These are phyloP conservation scores for Oryza australiensis DNA, from an alignment of 176 grass and related monocot genomes.

Conservation along the genomic window DNA sequence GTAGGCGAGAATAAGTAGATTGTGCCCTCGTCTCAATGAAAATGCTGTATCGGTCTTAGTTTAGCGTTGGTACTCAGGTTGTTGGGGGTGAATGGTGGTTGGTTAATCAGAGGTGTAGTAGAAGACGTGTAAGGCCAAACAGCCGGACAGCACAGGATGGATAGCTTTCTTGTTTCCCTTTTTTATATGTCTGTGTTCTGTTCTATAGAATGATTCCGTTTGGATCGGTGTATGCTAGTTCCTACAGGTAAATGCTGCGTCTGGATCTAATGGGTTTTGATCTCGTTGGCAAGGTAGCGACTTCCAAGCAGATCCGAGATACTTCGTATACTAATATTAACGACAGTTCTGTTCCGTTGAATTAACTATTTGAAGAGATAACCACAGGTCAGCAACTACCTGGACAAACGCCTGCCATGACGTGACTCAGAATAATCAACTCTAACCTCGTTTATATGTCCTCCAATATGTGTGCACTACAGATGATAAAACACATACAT, in stretches of 20 bases:
- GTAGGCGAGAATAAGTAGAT: slow-evolving; percentile 48
- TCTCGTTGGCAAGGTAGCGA: no score
- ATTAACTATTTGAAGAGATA: background rate
- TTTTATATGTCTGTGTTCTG: background rate
- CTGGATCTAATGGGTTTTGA: no score
- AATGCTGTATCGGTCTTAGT: slow-evolving; percentile 15
- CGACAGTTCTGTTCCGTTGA: background rate
- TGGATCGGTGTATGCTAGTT: no score
- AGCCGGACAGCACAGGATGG: slow-evolving; percentile 9
- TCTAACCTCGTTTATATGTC: background rate
- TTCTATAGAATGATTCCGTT: background rate
- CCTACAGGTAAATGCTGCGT: no score
- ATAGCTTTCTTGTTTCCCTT: slow-evolving; percentile 9
- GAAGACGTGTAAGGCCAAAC: background rate
- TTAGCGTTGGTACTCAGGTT: slow-evolving; percentile 15
- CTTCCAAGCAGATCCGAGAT: background rate
- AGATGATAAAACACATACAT: background rate
- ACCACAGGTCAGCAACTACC: background rate
- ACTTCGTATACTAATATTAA: no score
- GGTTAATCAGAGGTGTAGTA: slow-evolving; percentile 11
- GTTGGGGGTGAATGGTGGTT: slow-evolving; percentile 7
- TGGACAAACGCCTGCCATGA: background rate
- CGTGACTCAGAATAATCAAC: background rate
- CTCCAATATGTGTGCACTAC: background rate
- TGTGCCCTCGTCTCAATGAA: slow-evolving; percentile 11